Evolutionary conservation across 1,284 basidiomycete species (phyloP).

Genomic region (Apiotrichum gracile): DNA sequence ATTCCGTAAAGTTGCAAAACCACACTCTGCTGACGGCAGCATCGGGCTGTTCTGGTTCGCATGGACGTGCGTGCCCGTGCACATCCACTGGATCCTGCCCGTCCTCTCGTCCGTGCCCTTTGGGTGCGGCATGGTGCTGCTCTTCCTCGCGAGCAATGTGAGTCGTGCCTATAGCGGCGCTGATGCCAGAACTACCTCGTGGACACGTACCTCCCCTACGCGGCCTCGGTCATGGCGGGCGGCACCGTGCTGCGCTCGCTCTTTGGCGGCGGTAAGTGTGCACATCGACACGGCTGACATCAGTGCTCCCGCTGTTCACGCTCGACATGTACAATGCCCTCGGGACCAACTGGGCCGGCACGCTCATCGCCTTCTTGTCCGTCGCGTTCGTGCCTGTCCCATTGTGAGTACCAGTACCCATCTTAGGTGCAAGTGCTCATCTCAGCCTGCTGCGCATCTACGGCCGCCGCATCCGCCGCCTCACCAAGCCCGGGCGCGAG

Average conservation of each 20-base stretch:
- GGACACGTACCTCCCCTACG: constrained; percentile 53
- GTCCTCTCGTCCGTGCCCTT: constrained; percentile 59
- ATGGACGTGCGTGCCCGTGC: too few relatives aligned
- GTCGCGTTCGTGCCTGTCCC: constrained; percentile 59
- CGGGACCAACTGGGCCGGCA: constrained; percentile 58
- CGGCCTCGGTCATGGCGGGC: constrained; percentile 59
- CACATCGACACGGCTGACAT: too few relatives aligned
- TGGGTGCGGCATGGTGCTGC: constrained; percentile 44
- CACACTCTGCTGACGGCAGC: too few relatives aligned
- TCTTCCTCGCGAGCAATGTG: constrained; percentile 31
- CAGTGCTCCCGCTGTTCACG: constrained; percentile 55
- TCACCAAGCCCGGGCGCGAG: constrained; percentile 21
- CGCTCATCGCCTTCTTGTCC: constrained; percentile 53
- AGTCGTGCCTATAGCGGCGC: too few relatives aligned
- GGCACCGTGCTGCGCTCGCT: constrained; percentile 61
- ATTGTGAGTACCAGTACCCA: too few relatives aligned
- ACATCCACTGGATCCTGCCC: constrained; percentile 60
- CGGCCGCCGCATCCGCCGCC: constrained; percentile 17
- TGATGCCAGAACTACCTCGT: constrained; percentile 56
- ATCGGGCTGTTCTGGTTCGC: constrained; percentile 47
- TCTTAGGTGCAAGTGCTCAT: too few relatives aligned
- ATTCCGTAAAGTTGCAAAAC: too few relatives aligned
- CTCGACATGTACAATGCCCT: constrained; percentile 55
- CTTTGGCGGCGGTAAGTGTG: constrained; percentile 49
- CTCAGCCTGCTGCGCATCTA: constrained; percentile 9